Base-by-base conservation (phyloP, 306 rosid genomes). In the Casuarina equisetifolia region DNA sequence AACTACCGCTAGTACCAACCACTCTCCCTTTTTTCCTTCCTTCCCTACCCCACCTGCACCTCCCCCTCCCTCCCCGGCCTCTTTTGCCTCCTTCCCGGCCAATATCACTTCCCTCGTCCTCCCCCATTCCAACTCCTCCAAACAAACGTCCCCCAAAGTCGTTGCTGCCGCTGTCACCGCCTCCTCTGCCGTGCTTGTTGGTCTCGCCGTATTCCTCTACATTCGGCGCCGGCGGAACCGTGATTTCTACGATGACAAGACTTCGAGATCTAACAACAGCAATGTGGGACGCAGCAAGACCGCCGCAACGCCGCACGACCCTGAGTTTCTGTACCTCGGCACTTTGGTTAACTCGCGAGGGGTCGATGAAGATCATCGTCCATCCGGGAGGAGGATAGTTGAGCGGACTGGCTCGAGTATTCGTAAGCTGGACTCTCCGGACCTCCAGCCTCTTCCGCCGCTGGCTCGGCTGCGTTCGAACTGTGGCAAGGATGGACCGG, bases 271-370 rank as follows among this genome's bases (percentile, higher is more conserved):
- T 70, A 97, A 89, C 36, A 82, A 83, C 40, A 89, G 93, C 62
- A 81, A 83, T 49, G 82, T 71, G 2, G 84, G 73, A 45, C n/a
- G 83, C 6, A 0, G 43, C 2, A 50, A 20, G 16, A 52, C 38
- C 74, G 12, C 54, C 54, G 13, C 57, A 70, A 84, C 13, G 84
- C 89, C 76, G 73, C 72, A 9, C 78, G 86, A 93, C 84, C 91
- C 99, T 0, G 98, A 95, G 87, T 91, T 95, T 75, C 96, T 95
- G 73, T 95, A 95, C 76, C 90, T 95, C 4, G 98, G 98, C 43
- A 92, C 97, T 51, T 77, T 92, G 77, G 97, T 89, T 11, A 86
- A 77, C 74, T 91, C 98, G 1, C 82, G 93, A 19, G 84, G 79
- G 12, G 79, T 86, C 36, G 90, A 87, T 2, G 94, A 92, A n/a